phyloP scores from a whole-genome alignment of 148 eudicot genomes.

The Vaccinium corymbosum region DNA sequence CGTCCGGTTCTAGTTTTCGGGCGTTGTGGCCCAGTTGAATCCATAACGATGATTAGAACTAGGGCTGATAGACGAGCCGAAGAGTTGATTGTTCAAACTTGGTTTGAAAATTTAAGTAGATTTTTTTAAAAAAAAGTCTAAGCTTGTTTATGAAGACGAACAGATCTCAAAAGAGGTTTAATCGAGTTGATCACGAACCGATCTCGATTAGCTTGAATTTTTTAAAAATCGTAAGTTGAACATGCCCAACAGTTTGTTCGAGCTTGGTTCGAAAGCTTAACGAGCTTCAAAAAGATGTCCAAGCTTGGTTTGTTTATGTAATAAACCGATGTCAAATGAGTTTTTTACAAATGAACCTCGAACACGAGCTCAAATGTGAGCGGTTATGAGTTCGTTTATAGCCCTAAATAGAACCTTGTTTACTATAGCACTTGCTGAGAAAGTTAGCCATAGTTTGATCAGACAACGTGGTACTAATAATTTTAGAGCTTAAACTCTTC shows the following conservation, averaged over 20 bases:
- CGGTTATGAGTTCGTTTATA: too few species aligned
- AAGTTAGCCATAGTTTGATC: not conserved
- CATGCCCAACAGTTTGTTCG: not conserved
- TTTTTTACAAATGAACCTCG: too few species aligned
- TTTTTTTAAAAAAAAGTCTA: too few species aligned
- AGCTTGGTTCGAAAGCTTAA: not conserved
- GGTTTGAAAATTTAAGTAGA: not conserved
- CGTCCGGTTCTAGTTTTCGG: not conserved
- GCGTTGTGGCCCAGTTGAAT: not conserved
- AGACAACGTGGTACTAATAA: not conserved
- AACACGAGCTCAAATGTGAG: not conserved
- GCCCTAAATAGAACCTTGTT: not conserved
- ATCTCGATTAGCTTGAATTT: not conserved
- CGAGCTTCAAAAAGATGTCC: too few species aligned
- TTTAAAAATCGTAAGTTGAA: not conserved
- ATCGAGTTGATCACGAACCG: too few species aligned
- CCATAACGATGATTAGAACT: not conserved
- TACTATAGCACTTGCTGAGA: not conserved
- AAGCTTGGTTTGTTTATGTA: not conserved
- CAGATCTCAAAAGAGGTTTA: not conserved
- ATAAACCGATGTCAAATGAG: not conserved
- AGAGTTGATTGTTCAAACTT: not conserved
- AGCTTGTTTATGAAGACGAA: not conserved
- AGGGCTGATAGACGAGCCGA: not conserved
- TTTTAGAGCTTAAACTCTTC: not conserved